A percentile compares a stretch with the other conserved stretches of the same genome.
phyloP scores from a whole-genome alignment of 2,329 filamentous ascomycete genomes.

The Cordyceps militaris region DNA sequence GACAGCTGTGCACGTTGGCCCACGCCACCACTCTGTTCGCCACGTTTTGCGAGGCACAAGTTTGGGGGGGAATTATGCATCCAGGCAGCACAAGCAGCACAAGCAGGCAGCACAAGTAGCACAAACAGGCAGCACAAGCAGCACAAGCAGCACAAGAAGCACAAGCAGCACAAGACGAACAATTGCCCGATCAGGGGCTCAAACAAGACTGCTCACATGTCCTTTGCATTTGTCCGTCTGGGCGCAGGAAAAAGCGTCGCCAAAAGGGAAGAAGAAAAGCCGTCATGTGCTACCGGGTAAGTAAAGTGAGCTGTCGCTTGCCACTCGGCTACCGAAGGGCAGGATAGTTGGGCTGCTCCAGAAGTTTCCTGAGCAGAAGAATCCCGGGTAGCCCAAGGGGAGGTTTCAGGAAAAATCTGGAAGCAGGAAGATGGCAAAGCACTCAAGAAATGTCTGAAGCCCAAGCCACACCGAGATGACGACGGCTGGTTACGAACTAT shows the following conservation, averaged over 20 bases:
- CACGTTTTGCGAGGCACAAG: background rate
- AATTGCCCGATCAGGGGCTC: background rate
- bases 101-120: background rate
- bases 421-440: no score
- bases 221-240: background rate
- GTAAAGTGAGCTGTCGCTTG: constrained; percentile 3
- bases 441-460: no score
- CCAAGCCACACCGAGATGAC: constrained; percentile 9
- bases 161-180: background rate
- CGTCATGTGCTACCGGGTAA: constrained; percentile 10
- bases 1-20: background rate
- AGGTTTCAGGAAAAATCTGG: no score
- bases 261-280: background rate
- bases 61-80: background rate
- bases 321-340: background rate
- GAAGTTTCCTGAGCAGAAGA: no score
- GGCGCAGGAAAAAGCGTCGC: background rate
- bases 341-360: constrained; percentile 3
- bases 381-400: no score
- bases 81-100: no score
- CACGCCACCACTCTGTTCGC: background rate
- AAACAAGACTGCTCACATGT: background rate
- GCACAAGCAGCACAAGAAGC: background rate
- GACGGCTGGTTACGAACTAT: background rate
- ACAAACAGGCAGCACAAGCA: background rate